Evolutionary conservation across 768 basidiomycete species (phyloP).

Genomic region (Cystofilobasidium bisporidii): DNA sequence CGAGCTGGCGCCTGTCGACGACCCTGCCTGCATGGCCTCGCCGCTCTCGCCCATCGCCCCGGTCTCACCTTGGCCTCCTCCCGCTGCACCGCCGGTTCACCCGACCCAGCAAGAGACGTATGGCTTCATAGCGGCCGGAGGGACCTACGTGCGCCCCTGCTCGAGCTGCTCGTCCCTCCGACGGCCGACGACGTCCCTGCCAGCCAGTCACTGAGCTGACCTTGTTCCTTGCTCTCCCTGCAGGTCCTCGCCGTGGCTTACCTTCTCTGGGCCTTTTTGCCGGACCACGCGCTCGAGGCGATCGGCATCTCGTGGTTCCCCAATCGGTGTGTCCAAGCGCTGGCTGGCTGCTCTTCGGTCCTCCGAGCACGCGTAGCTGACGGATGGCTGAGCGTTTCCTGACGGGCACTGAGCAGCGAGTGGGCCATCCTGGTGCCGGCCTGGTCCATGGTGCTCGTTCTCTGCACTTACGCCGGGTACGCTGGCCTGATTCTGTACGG

Average conservation of each 20-base stretch:
- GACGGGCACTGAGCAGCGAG: slow-evolving; percentile 30
- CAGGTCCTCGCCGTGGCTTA: slow-evolving; percentile 26
- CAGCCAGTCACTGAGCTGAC: background rate
- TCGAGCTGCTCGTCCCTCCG: too few species aligned
- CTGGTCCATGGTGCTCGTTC: slow-evolving; percentile 37
- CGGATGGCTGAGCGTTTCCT: too few species aligned
- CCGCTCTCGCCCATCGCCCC: slow-evolving; percentile 34
- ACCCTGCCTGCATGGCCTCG: background rate
- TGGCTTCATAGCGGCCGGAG: slow-evolving; percentile 36
- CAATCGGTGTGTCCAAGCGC: slow-evolving; percentile 34
- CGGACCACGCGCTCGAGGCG: slow-evolving; percentile 29
- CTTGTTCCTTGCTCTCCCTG: background rate
- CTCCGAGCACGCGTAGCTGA: too few species aligned
- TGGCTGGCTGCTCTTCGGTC: background rate
- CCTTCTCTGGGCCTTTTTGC: slow-evolving; percentile 37
- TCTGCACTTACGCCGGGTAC: slow-evolving; percentile 36
- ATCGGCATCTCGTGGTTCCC: slow-evolving; percentile 38
- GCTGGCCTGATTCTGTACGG: slow-evolving; percentile 33
- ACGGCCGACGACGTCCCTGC: too few species aligned
- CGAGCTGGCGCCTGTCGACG: background rate
- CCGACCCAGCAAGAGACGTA: slow-evolving; percentile 36
- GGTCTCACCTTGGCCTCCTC: slow-evolving; percentile 39
- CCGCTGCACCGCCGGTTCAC: slow-evolving; percentile 13
- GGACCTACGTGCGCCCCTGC: slow-evolving; percentile 32
- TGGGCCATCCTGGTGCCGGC: slow-evolving; percentile 39